Evolutionary conservation across 2,329 filamentous ascomycete species (phyloP).

Genomic region (Sporothrix curviconia): DNA sequence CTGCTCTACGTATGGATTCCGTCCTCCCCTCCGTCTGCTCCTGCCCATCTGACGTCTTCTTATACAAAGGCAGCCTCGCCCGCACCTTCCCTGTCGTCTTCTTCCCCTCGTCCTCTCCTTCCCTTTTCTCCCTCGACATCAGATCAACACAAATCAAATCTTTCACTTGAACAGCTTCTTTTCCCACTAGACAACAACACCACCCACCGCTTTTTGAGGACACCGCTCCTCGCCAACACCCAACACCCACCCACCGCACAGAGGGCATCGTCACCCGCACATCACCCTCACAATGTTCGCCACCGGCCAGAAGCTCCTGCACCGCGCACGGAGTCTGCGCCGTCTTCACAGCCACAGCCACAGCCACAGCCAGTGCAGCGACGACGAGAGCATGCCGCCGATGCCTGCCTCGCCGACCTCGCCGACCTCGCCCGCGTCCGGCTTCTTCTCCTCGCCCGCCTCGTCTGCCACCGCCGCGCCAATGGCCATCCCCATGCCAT

Average conservation of each 20-base stretch:
- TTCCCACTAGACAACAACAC: not conserved
- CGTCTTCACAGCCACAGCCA: conserved; percentile 13
- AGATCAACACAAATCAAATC: too few relatives aligned
- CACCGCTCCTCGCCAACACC: not conserved
- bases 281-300: conserved; percentile 9
- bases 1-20: not conserved
- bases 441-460: not conserved
- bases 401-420: not conserved
- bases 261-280: not conserved
- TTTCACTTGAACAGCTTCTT: not conserved
- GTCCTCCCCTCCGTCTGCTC: not conserved
- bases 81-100: not conserved
- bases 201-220: not conserved
- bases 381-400: conserved; percentile 8
- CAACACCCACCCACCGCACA: not conserved
- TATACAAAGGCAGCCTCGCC: conserved; percentile 14
- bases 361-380: not conserved
- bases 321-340: conserved; percentile 17
- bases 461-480: not conserved
- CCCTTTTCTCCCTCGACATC: not conserved
- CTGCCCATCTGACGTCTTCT: not conserved
- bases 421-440: not conserved
- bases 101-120: not conserved
- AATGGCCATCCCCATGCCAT: conserved; percentile 10
- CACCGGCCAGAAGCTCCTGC: conserved; percentile 16